Evolutionary conservation across 495 filamentous ascomycete species (phyloP).

Genomic region (Aspergillus kassunensis): DNA sequence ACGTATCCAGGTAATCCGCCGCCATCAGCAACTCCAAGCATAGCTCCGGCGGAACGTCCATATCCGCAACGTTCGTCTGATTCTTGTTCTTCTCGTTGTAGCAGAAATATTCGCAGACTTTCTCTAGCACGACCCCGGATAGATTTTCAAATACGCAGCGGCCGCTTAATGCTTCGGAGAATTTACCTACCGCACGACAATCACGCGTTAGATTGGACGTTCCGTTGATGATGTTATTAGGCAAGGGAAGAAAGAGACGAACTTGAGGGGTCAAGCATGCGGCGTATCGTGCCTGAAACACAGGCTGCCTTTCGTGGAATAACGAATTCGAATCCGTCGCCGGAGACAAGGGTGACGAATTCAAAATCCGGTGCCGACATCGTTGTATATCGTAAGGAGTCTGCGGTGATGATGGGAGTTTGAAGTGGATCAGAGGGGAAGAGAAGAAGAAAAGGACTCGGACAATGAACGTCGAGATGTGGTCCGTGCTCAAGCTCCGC

Average conservation of each 20-base stretch:
- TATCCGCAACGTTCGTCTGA: slow-evolving; percentile 75
- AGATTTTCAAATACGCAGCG: slow-evolving; percentile 68
- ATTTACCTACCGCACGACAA: slow-evolving; percentile 60
- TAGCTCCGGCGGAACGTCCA: slow-evolving; percentile 76
- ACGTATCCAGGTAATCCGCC: slow-evolving; percentile 66
- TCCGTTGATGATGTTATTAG: too few relatives aligned
- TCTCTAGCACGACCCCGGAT: slow-evolving; percentile 80
- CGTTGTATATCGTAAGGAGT: too few relatives aligned
- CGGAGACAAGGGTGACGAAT: slow-evolving; percentile 83
- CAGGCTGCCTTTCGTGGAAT: slow-evolving; percentile 72
- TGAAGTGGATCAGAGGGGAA: too few relatives aligned
- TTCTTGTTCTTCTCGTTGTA: slow-evolving; percentile 82
- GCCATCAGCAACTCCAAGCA: slow-evolving; percentile 79
- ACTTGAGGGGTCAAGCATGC: slow-evolving; percentile 83
- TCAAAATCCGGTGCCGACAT: too few relatives aligned
- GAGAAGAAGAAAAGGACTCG: slow-evolving; percentile 2
- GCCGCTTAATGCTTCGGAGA: slow-evolving; percentile 63
- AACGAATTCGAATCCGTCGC: slow-evolving; percentile 85
- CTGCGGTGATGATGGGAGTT: slow-evolving; percentile 4
- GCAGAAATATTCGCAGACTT: slow-evolving; percentile 87
- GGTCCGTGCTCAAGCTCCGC: slow-evolving; percentile 31
- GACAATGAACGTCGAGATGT: slow-evolving; percentile 1
- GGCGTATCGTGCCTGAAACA: slow-evolving; percentile 70
- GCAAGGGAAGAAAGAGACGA: slow-evolving; percentile 23
- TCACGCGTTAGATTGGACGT: too few relatives aligned